Percentiles rank a stretch among this genome's conserved stretches.
Conservation (phyloP, 192 early-diverging fungal species). For the Tieghemiomyces parasiticus region DNA sequence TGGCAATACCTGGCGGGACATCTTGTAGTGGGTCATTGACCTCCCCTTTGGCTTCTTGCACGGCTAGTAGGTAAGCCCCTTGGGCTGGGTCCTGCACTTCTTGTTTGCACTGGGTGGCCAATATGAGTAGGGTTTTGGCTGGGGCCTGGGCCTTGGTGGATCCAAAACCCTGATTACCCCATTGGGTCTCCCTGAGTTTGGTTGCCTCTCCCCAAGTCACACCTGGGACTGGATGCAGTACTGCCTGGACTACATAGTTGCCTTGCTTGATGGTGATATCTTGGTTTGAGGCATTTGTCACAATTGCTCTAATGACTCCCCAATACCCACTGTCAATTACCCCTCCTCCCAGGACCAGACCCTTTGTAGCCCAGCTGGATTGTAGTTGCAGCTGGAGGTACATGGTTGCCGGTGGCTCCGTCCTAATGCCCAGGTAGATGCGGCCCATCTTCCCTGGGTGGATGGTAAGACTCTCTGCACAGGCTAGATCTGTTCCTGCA, state of each 20-base stretch:
- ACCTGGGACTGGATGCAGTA: neutral
- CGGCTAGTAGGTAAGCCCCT: neutral
- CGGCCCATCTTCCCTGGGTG: too few species aligned
- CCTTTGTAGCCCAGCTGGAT: neutral
- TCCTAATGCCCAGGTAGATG: neutral
- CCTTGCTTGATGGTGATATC: neutral
- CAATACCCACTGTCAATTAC: neutral
- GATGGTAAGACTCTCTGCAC: too few species aligned
- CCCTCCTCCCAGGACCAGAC: neutral
- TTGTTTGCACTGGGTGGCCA: neutral
- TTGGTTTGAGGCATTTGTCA: neutral
- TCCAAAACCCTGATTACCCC: neutral
- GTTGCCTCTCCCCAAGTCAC: neutral
- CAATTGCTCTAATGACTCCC: conserved; percentile 1
- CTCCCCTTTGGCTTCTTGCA: neutral
- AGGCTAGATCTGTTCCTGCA: too few species aligned
- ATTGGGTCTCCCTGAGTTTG: neutral
- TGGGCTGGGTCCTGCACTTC: neutral
- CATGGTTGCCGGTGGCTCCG: neutral
- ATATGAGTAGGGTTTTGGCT: neutral
- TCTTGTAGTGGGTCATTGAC: neutral
- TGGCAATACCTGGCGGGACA: neutral
- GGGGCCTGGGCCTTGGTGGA: neutral
- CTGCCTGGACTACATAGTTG: neutral
- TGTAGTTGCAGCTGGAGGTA: neutral